phyloP scores from a whole-genome alignment of 495 filamentous ascomycete species.

The Trichocladium antarcticum region DNA sequence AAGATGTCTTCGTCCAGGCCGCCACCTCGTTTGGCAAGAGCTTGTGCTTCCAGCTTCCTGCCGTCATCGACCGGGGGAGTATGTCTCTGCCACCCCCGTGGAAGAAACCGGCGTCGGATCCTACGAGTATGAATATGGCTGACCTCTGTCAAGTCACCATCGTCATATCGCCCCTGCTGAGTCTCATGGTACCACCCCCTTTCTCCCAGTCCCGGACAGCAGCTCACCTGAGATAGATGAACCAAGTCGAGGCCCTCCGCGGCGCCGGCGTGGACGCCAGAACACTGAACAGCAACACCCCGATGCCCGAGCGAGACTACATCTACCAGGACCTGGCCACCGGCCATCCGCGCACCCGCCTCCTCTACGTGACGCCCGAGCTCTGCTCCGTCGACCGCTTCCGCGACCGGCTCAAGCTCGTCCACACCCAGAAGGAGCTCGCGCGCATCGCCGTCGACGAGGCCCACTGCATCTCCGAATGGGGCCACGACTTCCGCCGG shows the following conservation, averaged over 20 bases:
- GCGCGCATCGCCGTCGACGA: conserved; percentile 84
- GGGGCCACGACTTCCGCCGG: conserved; percentile 95
- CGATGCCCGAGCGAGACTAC: conserved; percentile 47
- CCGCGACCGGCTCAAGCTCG: conserved; percentile 56
- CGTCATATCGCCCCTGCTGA: conserved; percentile 80
- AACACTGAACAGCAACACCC: conserved; percentile 75
- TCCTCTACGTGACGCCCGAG: conserved; percentile 92
- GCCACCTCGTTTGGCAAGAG: conserved; percentile 97
- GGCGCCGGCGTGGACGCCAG: conserved; percentile 65
- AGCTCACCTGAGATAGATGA: conserved; percentile 45
- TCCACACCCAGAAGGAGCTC: conserved; percentile 74
- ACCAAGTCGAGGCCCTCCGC: conserved; percentile 76
- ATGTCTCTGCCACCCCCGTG: too few species aligned
- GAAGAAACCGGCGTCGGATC: too few species aligned
- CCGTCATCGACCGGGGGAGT: conserved; percentile 78
- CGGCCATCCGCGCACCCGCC: conserved; percentile 70
- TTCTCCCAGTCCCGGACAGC: not conserved
- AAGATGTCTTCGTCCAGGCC: conserved; percentile 92
- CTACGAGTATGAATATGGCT: not conserved
- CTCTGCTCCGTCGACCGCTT: conserved; percentile 70
- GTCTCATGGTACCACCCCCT: conserved; percentile 58
- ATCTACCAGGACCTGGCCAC: conserved; percentile 74
- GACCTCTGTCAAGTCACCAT: conserved; percentile 54
- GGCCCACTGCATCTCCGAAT: conserved; percentile 95
- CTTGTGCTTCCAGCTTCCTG: conserved; percentile 86